A percentile compares a stretch with the other conserved stretches of the same genome.
phyloP scores from a whole-genome alignment of 2,329 filamentous ascomycete genomes.

The Trichoderma cornu-damae region DNA sequence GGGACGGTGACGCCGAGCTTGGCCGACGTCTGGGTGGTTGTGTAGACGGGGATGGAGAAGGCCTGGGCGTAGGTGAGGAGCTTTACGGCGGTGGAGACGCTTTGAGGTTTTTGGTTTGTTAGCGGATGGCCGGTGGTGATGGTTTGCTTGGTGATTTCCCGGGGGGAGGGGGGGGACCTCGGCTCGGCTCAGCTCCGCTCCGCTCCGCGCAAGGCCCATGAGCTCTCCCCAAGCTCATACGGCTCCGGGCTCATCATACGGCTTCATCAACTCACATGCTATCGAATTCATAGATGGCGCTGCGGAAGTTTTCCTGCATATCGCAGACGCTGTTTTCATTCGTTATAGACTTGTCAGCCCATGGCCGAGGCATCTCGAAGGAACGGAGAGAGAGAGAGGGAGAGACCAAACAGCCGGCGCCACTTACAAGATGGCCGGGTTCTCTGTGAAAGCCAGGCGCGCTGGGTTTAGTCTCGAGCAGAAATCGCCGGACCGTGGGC shows the following conservation, averaged over 20 bases:
- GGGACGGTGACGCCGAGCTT: constrained; percentile 76
- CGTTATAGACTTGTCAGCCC: constrained; percentile 7
- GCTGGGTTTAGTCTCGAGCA: not conserved
- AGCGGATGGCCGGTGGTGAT: not conserved
- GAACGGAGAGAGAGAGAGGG: too few relatives aligned
- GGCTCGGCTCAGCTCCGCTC: too few relatives aligned
- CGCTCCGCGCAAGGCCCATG: too few relatives aligned
- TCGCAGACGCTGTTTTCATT: constrained; percentile 73
- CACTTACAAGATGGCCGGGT: constrained; percentile 48
- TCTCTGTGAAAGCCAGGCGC: constrained; percentile 34
- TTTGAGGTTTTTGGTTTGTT: constrained; percentile 1
- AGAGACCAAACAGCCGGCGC: not conserved
- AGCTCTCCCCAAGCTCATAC: too few relatives aligned
- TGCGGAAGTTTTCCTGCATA: constrained; percentile 87
- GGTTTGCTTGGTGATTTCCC: not conserved
- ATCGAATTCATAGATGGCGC: constrained; percentile 76
- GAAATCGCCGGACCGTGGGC: not conserved
- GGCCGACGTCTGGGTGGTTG: constrained; percentile 77
- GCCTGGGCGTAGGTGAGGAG: constrained; percentile 59
- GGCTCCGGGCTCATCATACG: too few relatives aligned
- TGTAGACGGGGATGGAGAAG: constrained; percentile 71
- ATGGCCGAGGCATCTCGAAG: not conserved
- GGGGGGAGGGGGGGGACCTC: not conserved
- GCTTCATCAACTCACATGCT: constrained; percentile 72
- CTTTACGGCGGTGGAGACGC: constrained; percentile 62